Conservation (phyloP, 768 basidiomycete genomes). For the Piloderma croceum region DNA sequence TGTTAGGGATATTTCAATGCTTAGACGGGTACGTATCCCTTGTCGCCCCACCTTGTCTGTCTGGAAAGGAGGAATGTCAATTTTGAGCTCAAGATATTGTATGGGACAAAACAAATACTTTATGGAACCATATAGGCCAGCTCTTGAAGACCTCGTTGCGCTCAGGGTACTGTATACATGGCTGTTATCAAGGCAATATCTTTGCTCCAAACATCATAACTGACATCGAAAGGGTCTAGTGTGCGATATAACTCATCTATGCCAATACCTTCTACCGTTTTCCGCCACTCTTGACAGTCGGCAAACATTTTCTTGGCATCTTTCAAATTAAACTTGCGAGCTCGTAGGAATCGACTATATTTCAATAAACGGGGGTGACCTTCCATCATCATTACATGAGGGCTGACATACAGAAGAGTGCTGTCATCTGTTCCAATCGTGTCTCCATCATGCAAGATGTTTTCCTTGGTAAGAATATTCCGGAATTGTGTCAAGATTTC, state of each 20-base stretch:
- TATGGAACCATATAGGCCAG: conserved; percentile 79
- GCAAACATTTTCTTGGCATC: conserved; percentile 60
- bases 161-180: conserved; percentile 52
- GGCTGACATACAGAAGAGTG: conserved; percentile 55
- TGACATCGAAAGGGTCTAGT: conserved; percentile 67
- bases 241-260: conserved; percentile 57
- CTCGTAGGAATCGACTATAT: conserved; percentile 67
- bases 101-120: conserved; percentile 32
- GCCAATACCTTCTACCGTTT: conserved; percentile 56
- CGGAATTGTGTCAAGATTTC: conserved; percentile 48
- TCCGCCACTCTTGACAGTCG: conserved; percentile 66
- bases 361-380: conserved; percentile 6
- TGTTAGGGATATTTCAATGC: conserved; percentile 18
- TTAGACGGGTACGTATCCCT: background rate
- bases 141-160: conserved; percentile 63
- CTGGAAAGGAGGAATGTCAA: conserved; percentile 29
- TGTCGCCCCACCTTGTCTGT: conserved; percentile 55
- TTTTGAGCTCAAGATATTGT: conserved; percentile 1
- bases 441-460: conserved; percentile 53
- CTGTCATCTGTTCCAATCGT: conserved; percentile 55
- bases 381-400: too few relatives aligned
- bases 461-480: conserved; percentile 45
- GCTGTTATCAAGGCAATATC: too few relatives aligned
- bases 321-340: conserved; percentile 56
- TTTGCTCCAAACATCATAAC: too few relatives aligned